Evolutionary conservation across 805 yeast genomes (phyloP), one percentile per base, ranked within the genome.

Genomic region (Kazachstania bromeliacearum): DNA sequence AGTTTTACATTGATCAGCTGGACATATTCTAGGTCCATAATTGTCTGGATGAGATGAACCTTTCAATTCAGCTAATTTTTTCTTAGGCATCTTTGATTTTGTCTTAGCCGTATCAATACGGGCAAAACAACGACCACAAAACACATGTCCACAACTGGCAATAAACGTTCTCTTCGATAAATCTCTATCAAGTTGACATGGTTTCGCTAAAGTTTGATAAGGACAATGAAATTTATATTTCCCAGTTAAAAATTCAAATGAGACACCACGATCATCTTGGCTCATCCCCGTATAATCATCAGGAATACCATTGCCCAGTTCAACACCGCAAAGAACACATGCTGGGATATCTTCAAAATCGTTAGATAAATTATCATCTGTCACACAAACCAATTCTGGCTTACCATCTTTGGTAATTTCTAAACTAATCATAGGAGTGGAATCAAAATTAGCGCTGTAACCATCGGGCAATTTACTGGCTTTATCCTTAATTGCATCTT

Each of bases 61-160:
- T 47, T 42, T 53, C 9, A 39, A 41, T 6, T 40, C 37, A 2
- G 43, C 41, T 29, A 50, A 43, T 27, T 44, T 46, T 37, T 43
- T 53, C 43, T 51, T 60, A 2, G 52, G 40, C 14, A 36, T 33
- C 31, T 45, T 47, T 24, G 42, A 40, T 7, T 42, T 43, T 0
- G 45, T 46, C 39, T 55, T 51, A 4, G 64, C 48, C 46, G 70
- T 67, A 13, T 70, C 70, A n/a, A 80, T 75, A 46, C 76, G 71
- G 44, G 73, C 73, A 16, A 80, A 81, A 59, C 96, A 85, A 28
- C 89, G 59, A 1, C 95, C 96, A 57, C 96, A 85, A 54, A 74
- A 85, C 0, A 77, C 71, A 61, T 85, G 96, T 0, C 95, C 95
- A 63, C 96, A 85, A 27, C 62, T 58, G 0, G 83, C 70, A 14